Conservation (phyloP, 2,329 filamentous ascomycete species). For the Ilyonectria sp. region DNA sequence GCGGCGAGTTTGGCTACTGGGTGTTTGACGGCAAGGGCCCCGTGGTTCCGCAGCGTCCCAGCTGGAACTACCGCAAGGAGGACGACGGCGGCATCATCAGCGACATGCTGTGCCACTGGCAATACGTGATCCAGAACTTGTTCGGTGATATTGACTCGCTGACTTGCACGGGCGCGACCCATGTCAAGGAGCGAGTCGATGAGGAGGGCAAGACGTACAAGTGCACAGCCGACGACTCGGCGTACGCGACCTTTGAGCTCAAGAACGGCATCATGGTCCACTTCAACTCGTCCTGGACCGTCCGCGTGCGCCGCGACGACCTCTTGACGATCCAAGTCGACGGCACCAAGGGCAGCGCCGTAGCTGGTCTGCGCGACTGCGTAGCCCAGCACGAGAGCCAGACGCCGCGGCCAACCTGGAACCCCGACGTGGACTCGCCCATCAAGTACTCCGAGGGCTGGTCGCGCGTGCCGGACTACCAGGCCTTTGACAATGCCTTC, state of each 20-base stretch:
- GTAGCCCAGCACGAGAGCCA: constrained; percentile 10
- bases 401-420: constrained; percentile 4
- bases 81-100: constrained; percentile 6
- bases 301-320: background rate
- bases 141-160: background rate
- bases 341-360: constrained; percentile 8
- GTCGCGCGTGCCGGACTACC: constrained; percentile 1
- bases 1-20: constrained; percentile 5
- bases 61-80: constrained; percentile 5
- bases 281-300: constrained; percentile 1
- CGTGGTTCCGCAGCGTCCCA: background rate
- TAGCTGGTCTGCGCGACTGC: background rate
- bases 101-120: constrained; percentile 4
- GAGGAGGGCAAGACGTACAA: background rate
- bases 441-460: constrained; percentile 4
- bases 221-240: background rate
- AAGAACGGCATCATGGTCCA: background rate
- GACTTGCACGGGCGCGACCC: background rate
- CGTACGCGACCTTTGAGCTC: background rate
- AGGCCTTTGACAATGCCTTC: constrained; percentile 5
- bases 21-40: background rate
- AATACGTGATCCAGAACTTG: constrained; percentile 1
- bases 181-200: constrained; percentile 3
- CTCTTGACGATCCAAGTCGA: constrained; percentile 1
- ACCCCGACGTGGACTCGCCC: background rate